Conservation (phyloP, 1,139 yeast species). For the Suhomyces wounanorum region DNA sequence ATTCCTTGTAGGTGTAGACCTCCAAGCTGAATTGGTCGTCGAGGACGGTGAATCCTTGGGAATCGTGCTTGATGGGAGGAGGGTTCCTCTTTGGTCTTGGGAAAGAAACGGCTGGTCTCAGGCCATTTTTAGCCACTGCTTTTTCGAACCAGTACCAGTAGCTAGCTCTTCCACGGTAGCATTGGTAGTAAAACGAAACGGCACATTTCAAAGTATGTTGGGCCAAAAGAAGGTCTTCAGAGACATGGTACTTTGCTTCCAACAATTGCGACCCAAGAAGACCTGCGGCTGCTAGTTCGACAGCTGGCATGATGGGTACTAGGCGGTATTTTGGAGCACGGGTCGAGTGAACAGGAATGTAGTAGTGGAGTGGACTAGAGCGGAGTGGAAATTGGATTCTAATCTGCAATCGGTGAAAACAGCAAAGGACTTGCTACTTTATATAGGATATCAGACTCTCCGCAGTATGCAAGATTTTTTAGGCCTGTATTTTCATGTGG, state of each 20-base stretch:
- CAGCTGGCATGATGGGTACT: slow-evolving; percentile 28
- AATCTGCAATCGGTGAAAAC: not conserved
- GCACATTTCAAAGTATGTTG: slow-evolving; percentile 44
- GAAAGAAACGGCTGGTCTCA: slow-evolving; percentile 58
- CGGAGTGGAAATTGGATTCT: no score
- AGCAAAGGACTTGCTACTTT: not conserved
- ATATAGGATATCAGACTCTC: not conserved
- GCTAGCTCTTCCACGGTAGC: slow-evolving; percentile 53
- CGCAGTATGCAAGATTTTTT: not conserved
- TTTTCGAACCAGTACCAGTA: slow-evolving; percentile 68
- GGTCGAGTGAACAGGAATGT: not conserved
- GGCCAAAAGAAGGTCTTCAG: slow-evolving; percentile 54
- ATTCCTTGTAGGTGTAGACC: slow-evolving; percentile 64
- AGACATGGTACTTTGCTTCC: slow-evolving; percentile 54
- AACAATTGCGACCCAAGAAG: slow-evolving; percentile 46
- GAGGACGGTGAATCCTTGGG: slow-evolving; percentile 37
- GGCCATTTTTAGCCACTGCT: slow-evolving; percentile 51
- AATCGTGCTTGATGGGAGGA: slow-evolving; percentile 30
- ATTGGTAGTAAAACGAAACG: slow-evolving; percentile 44
- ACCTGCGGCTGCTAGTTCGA: slow-evolving; percentile 50
- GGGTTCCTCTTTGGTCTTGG: slow-evolving; percentile 54
- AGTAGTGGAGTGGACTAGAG: not conserved
- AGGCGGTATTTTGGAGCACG: not conserved
- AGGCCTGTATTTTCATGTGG: not conserved
- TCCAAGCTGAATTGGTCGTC: slow-evolving; percentile 65